Base-by-base conservation (phyloP, 106 monocot species). In the Apostasia ramifera region DNA sequence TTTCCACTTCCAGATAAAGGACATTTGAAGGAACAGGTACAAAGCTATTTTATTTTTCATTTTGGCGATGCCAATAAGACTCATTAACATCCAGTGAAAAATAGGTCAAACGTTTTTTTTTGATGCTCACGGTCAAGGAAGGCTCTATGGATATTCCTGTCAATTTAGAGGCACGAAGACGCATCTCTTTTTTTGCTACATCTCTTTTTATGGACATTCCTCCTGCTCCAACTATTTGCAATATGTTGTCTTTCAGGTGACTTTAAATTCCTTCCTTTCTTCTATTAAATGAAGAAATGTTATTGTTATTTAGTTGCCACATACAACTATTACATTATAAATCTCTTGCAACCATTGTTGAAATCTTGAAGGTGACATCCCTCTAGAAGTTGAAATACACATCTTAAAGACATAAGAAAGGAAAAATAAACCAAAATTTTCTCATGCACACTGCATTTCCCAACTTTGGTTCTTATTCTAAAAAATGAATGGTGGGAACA, bases 161-260 rank as follows among this genome's bases (percentile, higher is more conserved):
- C 43, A 89, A 89, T 61, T 75, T 85, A 64, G 89, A 89, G 66
- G 89, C 85, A 64, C 71, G 82, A 68, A 74, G 85, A 44, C 79
- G 89, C 61, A 89, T 89, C 67, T 83, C 85, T 45, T 89, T 89
- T 63, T 85, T 89, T 70, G 77, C 89, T 41, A 89, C 85, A 49
- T 89, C 89, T 59, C 82, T 89, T 69, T 89, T 89, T 57, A 89
- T 89, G 89, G 73, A 82, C 66, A 85, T 89, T 69, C 89, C 89
- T 44, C 37, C 48, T 72, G 82, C 89, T 57, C 89, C 89, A 8
- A 82, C 72, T 75, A 80, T 89, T 57, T 74, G 73, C 55, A 78
- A 78, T 77, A 89, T 89, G 89, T 73, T 89, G 59, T 89, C 89
- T 59, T 85, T 89, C 75, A 85, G 89, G 89, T 89, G 73, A 57